Evolutionary conservation across 2,329 filamentous ascomycete species (phyloP), one percentile per base, ranked within the genome.

Genomic region (Tympanopsis confertula): DNA sequence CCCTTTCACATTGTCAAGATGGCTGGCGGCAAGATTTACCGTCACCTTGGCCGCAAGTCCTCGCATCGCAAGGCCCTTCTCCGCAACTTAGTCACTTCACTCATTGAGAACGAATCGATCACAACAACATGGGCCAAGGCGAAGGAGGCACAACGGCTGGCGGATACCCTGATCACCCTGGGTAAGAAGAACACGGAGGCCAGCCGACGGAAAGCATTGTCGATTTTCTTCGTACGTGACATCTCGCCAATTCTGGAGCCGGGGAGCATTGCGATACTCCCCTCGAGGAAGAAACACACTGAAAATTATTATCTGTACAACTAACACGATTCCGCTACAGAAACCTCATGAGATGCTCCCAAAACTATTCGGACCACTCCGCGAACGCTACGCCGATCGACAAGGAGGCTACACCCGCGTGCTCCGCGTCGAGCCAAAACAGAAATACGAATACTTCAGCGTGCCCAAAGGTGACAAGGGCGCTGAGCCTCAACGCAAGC

Each of bases 391-490:
- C 62, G 65, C 71, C 35, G 55, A 69, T 38, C 78, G 91, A 36
- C 83, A 84, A 1, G 91, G 91, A 44, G 91, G 91, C 39, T 98
- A 96, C 69, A 98, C 91, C 14, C 85, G 91, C 32, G 85, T 98
- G 10, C 76, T 95, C 35, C 85, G 87, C 48, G 87, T 93, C 46
- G 89, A 96, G 62, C 84, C 91, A 40, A 74, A 83, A 51, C 86
- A 89, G 58, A 72, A 74, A 51, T 69, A 69, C 56, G n/a, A n/a
- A n/a, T n/a, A n/a, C n/a, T n/a, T n/a, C n/a, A n/a, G n/a, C n/a
- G n/a, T n/a, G n/a, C n/a, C n/a, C n/a, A n/a, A n/a, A n/a, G n/a
- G n/a, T n/a, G n/a, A n/a, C n/a, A n/a, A n/a, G n/a, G n/a, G n/a
- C n/a, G n/a, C n/a, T n/a, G n/a, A n/a, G n/a, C n/a, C n/a, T n/a